Evolutionary conservation across 768 basidiomycete genomes (phyloP).

Genomic region (Rubroboletus pulcherrimus): DNA sequence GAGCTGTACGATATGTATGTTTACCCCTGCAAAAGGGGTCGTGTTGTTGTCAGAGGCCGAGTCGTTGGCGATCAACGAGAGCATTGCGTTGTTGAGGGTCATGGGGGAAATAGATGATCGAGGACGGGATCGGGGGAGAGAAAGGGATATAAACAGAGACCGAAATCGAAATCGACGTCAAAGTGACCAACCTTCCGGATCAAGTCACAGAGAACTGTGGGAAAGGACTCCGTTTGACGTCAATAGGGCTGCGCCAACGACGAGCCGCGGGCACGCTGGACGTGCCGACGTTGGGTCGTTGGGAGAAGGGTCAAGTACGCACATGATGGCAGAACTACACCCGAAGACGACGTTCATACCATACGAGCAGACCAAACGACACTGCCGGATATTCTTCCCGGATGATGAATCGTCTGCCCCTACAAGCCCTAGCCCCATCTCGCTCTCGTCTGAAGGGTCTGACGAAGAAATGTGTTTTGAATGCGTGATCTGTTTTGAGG

Average conservation of each 20-base stretch:
- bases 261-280: background rate
- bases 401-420: slow-evolving; percentile 8
- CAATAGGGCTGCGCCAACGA: background rate
- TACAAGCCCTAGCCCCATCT: background rate
- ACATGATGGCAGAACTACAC: background rate
- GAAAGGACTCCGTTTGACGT: background rate
- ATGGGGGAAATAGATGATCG: slow-evolving; percentile 38
- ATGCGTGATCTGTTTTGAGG: slow-evolving; percentile 57
- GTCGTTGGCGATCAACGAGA: slow-evolving; percentile 41
- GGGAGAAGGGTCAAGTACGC: slow-evolving; percentile 7
- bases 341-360: slow-evolving; percentile 1
- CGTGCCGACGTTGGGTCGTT: background rate
- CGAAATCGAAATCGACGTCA: background rate
- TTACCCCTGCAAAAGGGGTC: slow-evolving; percentile 34
- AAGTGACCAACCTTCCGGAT: background rate
- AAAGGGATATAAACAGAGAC: background rate
- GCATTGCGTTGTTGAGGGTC: slow-evolving; percentile 42
- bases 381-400: slow-evolving; percentile 25
- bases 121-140: slow-evolving; percentile 14
- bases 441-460: slow-evolving; percentile 1
- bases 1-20: slow-evolving; percentile 55
- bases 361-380: slow-evolving; percentile 22
- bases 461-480: slow-evolving; percentile 31
- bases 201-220: slow-evolving; percentile 1
- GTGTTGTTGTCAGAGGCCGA: slow-evolving; percentile 17